Base-by-base conservation (phyloP, 345 rosid species). In the Lepidium sativum region DNA sequence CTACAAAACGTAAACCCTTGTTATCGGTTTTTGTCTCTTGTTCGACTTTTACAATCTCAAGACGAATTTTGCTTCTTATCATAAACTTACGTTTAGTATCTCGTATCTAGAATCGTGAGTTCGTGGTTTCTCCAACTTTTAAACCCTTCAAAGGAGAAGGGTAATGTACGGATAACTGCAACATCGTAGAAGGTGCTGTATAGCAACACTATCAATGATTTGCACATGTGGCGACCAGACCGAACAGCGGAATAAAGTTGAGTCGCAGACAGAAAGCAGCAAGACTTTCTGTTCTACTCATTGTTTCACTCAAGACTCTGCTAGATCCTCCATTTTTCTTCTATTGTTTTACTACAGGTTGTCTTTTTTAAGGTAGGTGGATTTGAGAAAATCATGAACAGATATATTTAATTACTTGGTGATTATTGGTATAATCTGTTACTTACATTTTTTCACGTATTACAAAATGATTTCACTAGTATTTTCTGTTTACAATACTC, bases 1-100 rank as follows among this genome's bases (percentile, higher is more conserved):
- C 7, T 68, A 68, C 72, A 35, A 48, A 54, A 67, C 63, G 1
- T 60, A 53, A 32, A 63, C 65, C 65, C 61, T 55, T 63, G 70
- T 68, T 54, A 2, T 68, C 41, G 0, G 25, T 14, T 51, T 54
- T 66, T 41, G 12, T 32, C 49, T 32, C 25, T 40, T 61, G 45
- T 31, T 73, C 73, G 14, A 60, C 41, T 45, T 32, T 67, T 58
- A 51, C 51, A 43, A 65, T 23, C 54, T 42, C 42, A 3, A 27
- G 66, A 73, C 59, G 50, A 47, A 38, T 44, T 72, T 72, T 72
- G 62, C 25, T 49, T 39, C 15, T 41, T 40, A 54, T 57, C 2
- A 27, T 25, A 0, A 40, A 23, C 5, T 65, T 54, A 5, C 7
- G 42, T 55, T 55, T 27, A 17, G 47, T 44, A 9, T 41, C 38